These are phyloP conservation scores for Usnea hakonensis DNA, from an alignment of 495 filamentous ascomycete species.

Conservation along the genomic window DNA sequence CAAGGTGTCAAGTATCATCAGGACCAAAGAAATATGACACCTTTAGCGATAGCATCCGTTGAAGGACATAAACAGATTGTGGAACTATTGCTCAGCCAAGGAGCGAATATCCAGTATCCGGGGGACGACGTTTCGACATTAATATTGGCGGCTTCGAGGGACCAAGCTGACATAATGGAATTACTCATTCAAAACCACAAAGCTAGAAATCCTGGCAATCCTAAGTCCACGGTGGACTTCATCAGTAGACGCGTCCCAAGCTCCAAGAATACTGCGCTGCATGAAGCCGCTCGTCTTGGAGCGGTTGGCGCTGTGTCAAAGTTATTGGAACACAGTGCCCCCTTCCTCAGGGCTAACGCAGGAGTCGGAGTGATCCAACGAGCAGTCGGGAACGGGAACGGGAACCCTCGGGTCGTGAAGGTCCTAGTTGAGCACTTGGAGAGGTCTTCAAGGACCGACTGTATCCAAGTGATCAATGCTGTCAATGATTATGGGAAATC, in stretches of 20 bases:
- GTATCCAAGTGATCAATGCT: slow-evolving; percentile 5
- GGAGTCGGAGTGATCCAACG: slow-evolving; percentile 3
- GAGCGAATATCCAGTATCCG: slow-evolving; percentile 5
- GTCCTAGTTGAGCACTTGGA: slow-evolving; percentile 3
- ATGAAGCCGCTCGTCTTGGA: slow-evolving; percentile 2
- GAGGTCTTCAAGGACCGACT: background rate
- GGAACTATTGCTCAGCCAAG: background rate
- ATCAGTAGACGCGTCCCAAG: background rate
- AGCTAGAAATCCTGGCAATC: background rate
- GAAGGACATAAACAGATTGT: background rate
- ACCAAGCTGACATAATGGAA: background rate
- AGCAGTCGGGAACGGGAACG: slow-evolving; percentile 7
- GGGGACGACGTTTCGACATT: background rate
- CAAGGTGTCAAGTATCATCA: slow-evolving; percentile 2
- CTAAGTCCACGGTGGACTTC: slow-evolving; percentile 2
- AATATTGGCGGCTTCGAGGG: background rate
- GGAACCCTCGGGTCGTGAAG: slow-evolving; percentile 5
- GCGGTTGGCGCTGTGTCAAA: background rate
- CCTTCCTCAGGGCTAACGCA: background rate
- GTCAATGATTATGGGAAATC: slow-evolving; percentile 1
- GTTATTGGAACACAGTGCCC: background rate
- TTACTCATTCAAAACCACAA: slow-evolving; percentile 2
- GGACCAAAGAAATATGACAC: slow-evolving; percentile 4
- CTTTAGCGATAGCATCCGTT: slow-evolving; percentile 3
- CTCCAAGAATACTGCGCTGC: background rate